Evolutionary conservation across 176 grass and related monocot genomes (phyloP).

Genomic region (Aegilops speltoides): DNA sequence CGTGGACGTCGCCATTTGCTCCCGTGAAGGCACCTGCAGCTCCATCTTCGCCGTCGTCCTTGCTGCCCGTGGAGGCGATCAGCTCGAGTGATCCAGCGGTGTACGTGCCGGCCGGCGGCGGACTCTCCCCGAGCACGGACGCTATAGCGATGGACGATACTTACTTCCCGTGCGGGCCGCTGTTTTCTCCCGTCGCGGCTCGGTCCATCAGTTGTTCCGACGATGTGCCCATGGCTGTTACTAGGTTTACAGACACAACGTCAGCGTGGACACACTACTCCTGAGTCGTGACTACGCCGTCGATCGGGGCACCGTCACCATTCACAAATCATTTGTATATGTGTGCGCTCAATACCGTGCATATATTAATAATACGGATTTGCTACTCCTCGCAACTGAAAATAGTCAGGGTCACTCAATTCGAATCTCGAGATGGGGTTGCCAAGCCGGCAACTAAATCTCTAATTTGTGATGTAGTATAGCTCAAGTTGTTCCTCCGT

Average conservation of each 20-base stretch:
- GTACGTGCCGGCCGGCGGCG: not conserved
- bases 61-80: not conserved
- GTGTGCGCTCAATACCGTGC: too few relatives aligned
- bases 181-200: not conserved
- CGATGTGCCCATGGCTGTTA: conserved; percentile 4
- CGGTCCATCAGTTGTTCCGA: not conserved
- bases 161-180: not conserved
- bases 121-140: not conserved
- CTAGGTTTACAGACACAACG: not conserved
- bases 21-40: not conserved
- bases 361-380: too few relatives aligned
- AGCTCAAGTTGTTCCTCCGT: too few relatives aligned
- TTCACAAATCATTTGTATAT: too few relatives aligned
- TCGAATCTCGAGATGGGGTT: too few relatives aligned
- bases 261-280: not conserved
- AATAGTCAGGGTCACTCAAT: too few relatives aligned
- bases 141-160: not conserved
- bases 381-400: too few relatives aligned
- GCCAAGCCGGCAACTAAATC: too few relatives aligned
- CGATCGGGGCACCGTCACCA: too few relatives aligned
- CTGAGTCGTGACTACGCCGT: too few relatives aligned
- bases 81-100: not conserved
- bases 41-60: not conserved
- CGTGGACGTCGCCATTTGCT: not conserved
- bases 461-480: too few relatives aligned